Evolutionary conservation across 129 eudicot genomes (phyloP).

Genomic region (Heracleum sosnowskyi): DNA sequence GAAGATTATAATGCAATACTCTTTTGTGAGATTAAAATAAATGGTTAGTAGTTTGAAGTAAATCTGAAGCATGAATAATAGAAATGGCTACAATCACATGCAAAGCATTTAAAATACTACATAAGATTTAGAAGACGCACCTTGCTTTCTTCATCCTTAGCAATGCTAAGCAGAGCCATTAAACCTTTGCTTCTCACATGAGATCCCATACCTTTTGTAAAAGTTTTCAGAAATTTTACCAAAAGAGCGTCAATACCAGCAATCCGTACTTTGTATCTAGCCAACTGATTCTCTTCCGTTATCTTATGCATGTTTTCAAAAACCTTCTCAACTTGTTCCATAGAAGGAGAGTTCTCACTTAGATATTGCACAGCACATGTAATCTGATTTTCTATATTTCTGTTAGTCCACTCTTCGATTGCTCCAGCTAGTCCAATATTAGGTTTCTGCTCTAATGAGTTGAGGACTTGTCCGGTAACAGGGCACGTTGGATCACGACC

Average conservation of each 20-base stretch:
- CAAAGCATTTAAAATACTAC: not conserved
- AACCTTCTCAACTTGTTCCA: slow-evolving; percentile 21
- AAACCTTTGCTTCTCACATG: slow-evolving; percentile 32
- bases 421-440: slow-evolving; percentile 47
- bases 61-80: not conserved
- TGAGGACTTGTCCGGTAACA: slow-evolving; percentile 37
- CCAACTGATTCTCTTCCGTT: slow-evolving; percentile 30
- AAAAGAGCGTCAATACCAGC: slow-evolving; percentile 23
- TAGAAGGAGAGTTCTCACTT: slow-evolving; percentile 20
- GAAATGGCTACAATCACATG: not conserved
- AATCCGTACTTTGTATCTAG: slow-evolving; percentile 36
- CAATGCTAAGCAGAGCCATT: slow-evolving; percentile 30
- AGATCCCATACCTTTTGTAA: slow-evolving; percentile 26
- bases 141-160: slow-evolving; percentile 44
- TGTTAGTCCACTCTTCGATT: slow-evolving; percentile 41
- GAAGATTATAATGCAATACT: not conserved
- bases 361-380: slow-evolving; percentile 21
- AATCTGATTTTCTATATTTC: slow-evolving; percentile 31
- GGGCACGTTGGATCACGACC: slow-evolving; percentile 42
- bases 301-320: slow-evolving; percentile 25
- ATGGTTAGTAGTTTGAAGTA: not conserved
- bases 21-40: not conserved
- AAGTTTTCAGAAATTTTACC: slow-evolving; percentile 19
- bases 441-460: slow-evolving; percentile 30
- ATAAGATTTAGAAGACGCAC: slow-evolving; percentile 10